Conservation (phyloP, 106 monocot genomes). For the Acorus calamus region DNA sequence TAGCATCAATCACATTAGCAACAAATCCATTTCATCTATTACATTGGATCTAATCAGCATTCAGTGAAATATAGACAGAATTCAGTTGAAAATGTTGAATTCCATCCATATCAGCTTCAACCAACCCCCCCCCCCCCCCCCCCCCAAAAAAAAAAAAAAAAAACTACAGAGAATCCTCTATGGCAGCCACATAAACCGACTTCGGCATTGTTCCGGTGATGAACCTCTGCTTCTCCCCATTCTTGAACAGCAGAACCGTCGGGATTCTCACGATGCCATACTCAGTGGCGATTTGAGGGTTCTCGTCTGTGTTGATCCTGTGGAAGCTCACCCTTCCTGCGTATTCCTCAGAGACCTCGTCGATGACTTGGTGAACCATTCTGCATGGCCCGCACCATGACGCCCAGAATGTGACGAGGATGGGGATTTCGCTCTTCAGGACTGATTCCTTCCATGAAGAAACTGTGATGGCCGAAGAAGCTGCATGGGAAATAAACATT, state of each 20-base stretch:
- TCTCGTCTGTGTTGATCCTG: conserved; percentile 52
- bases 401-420: conserved; percentile 76
- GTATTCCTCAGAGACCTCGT: conserved; percentile 71
- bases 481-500: too few relatives aligned
- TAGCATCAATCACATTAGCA: too few relatives aligned
- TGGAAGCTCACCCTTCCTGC: conserved; percentile 48
- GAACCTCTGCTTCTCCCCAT: conserved; percentile 51
- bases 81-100: too few relatives aligned
- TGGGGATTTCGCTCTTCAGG: conserved; percentile 42
- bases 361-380: conserved; percentile 56
- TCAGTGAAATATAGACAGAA: too few relatives aligned
- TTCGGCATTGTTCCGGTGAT: conserved; percentile 83
- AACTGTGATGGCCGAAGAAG: conserved; percentile 23
- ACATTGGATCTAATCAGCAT: too few relatives aligned
- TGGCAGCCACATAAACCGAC: conserved; percentile 67
- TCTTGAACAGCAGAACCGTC: conserved; percentile 64
- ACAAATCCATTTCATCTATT: too few relatives aligned
- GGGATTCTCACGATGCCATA: conserved; percentile 54
- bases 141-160: too few relatives aligned
- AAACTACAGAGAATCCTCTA: conserved; percentile 25
- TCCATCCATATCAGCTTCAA: too few relatives aligned
- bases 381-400: conserved; percentile 90
- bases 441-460: conserved; percentile 59
- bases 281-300: conserved; percentile 50
- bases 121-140: too few relatives aligned